Conservation (phyloP, 495 filamentous ascomycete genomes). For the Parachaetomium inaequale region DNA sequence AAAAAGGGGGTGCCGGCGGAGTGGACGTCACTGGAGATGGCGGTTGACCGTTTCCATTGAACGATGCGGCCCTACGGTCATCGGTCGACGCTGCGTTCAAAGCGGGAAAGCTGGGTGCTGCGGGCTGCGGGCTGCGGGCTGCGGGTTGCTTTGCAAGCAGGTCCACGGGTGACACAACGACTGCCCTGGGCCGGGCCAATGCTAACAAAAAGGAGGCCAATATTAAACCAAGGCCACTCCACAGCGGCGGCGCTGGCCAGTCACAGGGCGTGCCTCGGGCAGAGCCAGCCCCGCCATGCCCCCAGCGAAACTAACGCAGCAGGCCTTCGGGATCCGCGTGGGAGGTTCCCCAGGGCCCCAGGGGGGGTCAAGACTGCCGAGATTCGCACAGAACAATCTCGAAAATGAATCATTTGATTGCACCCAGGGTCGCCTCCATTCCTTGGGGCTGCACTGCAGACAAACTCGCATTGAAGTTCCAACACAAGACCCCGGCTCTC, state of each 20-base stretch:
- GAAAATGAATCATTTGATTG: constrained; percentile 7
- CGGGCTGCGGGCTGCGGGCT: too few relatives aligned
- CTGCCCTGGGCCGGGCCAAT: constrained; percentile 10
- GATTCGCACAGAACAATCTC: constrained; percentile 12
- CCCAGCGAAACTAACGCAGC: not conserved
- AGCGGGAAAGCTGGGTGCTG: constrained; percentile 14
- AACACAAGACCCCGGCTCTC: not conserved
- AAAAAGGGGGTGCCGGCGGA: not conserved
- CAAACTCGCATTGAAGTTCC: not conserved
- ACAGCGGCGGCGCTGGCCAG: not conserved
- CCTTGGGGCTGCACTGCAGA: not conserved
- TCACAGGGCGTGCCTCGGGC: constrained; percentile 7
- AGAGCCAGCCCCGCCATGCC: constrained; percentile 14
- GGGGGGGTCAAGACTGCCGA: constrained; percentile 1
- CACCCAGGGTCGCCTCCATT: not conserved
- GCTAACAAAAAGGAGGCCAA: constrained; percentile 25
- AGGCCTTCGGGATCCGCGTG: constrained; percentile 1
- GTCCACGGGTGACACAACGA: constrained; percentile 18
- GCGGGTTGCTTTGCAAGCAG: constrained; percentile 15
- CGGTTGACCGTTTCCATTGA: constrained; percentile 21
- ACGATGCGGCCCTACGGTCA: constrained; percentile 14
- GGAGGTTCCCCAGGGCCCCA: not conserved
- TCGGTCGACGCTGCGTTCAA: constrained; percentile 18
- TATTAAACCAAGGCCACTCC: constrained; percentile 15
- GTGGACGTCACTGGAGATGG: constrained; percentile 12